Conservation (phyloP, 306 rosid species). For the Quercus glauca region DNA sequence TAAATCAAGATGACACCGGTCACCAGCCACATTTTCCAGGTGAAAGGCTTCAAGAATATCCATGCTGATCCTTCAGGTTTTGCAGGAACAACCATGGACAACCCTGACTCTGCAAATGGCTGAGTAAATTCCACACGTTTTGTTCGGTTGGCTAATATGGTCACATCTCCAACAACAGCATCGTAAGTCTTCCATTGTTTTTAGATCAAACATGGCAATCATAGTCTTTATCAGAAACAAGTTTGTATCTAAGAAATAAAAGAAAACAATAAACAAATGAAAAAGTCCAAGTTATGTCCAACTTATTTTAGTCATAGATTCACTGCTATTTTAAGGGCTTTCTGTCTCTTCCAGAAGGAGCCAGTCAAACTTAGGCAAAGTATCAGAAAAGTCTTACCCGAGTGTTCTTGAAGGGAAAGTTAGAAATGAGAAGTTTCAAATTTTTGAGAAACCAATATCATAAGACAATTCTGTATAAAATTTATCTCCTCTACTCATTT, state of each 20-base stretch:
- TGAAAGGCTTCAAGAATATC: slow-evolving; percentile 70
- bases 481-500: background rate
- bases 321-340: background rate
- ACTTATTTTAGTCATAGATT: no score
- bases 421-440: background rate
- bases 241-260: slow-evolving; percentile 3
- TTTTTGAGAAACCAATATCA: background rate
- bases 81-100: slow-evolving; percentile 52
- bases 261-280: background rate
- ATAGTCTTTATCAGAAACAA: slow-evolving; percentile 3
- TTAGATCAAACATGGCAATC: slow-evolving; percentile 12
- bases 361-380: background rate
- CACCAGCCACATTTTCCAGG: slow-evolving; percentile 60
- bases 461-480: no score
- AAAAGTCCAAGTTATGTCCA: background rate
- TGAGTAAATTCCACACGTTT: slow-evolving; percentile 56
- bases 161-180: slow-evolving; percentile 63
- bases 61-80: slow-evolving; percentile 35
- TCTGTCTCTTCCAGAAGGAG: background rate
- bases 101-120: slow-evolving; percentile 62
- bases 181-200: slow-evolving; percentile 50
- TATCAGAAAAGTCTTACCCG: background rate
- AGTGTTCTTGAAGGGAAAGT: background rate
- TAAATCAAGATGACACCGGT: slow-evolving; percentile 41
- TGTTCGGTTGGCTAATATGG: slow-evolving; percentile 42